Evolutionary conservation across 106 monocot genomes (phyloP), one percentile per base, ranked within the genome.

Genomic region (Posidonia australis): DNA sequence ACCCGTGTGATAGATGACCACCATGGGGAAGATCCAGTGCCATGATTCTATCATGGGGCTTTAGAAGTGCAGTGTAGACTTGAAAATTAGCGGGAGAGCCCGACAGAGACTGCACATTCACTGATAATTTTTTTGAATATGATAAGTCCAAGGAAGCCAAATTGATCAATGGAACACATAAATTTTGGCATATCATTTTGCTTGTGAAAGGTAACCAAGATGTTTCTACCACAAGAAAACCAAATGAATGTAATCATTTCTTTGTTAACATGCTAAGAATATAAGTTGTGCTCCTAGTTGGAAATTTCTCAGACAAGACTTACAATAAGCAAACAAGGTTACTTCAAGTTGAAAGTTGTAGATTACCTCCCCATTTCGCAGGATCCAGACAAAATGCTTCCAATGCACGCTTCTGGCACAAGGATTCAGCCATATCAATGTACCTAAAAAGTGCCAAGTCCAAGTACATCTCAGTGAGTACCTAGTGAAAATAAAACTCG

Each of bases 1-100:
- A 96, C 13, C 94, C 94, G 61, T 96, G 94, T 54, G 94, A 96
- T 67, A 96, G 86, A 76, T 96, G 94, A 49, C 94, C 94, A 74
- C 94, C 94, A 78, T 96, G 94, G 67, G 94, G 94, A 74, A 96
- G 86, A 87, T 96, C 94, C 44, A 96, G 82, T 36, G 94, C 86
- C 94, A 96, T 96, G 58, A 96, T 90, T 82, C 94, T 76, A 51
- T 96, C 94, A 84, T 96, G 94, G 62, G 94, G 90, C 64, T 90
- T 96, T 76, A 96, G 68, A 61, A 96, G 87, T 29, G 94, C 94
- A 60, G 94, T 96, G 63, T 96, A 96, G 23, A 96, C 94, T 68
- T 96, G 94, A 62, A 96, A 96, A 63, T 96, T 96, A 43, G 94
- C 67, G 70, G 94, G 94, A 26, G 94, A 96, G 0, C 94, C 94